Evolutionary conservation across 2,329 filamentous ascomycete genomes (phyloP).

Genomic region (Neocatenulostroma microsporum): DNA sequence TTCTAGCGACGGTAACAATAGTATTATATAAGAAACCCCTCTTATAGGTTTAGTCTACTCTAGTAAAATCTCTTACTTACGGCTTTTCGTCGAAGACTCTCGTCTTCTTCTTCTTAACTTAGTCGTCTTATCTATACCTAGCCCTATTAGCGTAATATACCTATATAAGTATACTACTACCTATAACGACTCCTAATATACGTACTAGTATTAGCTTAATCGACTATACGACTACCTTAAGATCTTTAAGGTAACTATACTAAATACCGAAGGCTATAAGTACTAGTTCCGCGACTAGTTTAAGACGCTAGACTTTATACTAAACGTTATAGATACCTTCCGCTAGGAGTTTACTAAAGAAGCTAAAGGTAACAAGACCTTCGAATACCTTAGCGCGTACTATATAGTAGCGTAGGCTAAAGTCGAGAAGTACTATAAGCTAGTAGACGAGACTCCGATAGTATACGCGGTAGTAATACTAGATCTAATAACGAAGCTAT

Average conservation of each 20-base stretch:
- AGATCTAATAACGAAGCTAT: constrained; percentile 4
- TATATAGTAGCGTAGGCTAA: constrained; percentile 5
- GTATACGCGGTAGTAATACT: constrained; percentile 5
- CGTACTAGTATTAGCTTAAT: constrained; percentile 7
- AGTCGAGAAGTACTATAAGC: constrained; percentile 8
- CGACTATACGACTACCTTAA: constrained; percentile 7
- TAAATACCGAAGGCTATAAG: constrained; percentile 7
- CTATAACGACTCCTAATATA: too few species aligned
- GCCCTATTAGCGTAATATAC: too few species aligned
- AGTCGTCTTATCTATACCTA: too few species aligned
- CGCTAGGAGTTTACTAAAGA: constrained; percentile 6
- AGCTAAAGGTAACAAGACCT: constrained; percentile 1
- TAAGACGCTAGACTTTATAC: constrained; percentile 5
- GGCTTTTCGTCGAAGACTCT: too few species aligned
- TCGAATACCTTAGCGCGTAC: constrained; percentile 5
- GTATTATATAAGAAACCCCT: too few species aligned
- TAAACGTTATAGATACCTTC: constrained; percentile 4
- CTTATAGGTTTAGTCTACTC: too few species aligned
- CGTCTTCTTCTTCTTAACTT: too few species aligned
- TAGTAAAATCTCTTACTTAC: too few species aligned
- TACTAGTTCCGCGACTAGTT: constrained; percentile 6
- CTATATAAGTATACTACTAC: too few species aligned
- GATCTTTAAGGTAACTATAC: constrained; percentile 6
- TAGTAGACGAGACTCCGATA: constrained; percentile 8
- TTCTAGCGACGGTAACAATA: too few species aligned